Conservation (phyloP, 2,329 filamentous ascomycete species). For the Nemania sp. region DNA sequence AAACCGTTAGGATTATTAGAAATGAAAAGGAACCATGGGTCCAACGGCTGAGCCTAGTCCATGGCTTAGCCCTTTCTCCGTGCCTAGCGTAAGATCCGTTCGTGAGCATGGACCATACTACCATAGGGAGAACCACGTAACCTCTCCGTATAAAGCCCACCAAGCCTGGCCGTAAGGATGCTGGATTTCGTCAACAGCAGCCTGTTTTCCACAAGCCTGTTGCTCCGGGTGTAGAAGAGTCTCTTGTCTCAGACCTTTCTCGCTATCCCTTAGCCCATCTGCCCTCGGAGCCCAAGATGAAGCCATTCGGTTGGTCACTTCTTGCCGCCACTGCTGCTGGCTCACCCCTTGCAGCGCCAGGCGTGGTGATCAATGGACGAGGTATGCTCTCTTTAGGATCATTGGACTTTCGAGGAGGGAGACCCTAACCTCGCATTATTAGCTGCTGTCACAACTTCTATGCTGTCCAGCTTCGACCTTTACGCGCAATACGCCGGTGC, state of each 20-base stretch:
- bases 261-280: not conserved
- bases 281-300: slow-evolving; percentile 44
- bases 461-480: slow-evolving; percentile 55
- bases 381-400: slow-evolving; percentile 46
- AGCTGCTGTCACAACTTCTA: slow-evolving; percentile 48
- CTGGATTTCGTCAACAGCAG: slow-evolving; percentile 6
- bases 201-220: not conserved
- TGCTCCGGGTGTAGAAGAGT: slow-evolving; percentile 17
- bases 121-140: no score
- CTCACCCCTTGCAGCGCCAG: slow-evolving; percentile 40
- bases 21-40: slow-evolving; percentile 1
- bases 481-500: slow-evolving; percentile 65
- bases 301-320: slow-evolving; percentile 45
- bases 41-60: not conserved
- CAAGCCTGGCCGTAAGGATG: not conserved
- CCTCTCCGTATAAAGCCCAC: slow-evolving; percentile 25
- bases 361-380: slow-evolving; percentile 49
- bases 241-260: slow-evolving; percentile 3
- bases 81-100: slow-evolving; percentile 13
- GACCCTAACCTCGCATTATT: slow-evolving; percentile 45
- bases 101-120: not conserved
- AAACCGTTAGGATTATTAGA: not conserved
- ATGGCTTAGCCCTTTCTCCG: slow-evolving; percentile 8
- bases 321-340: slow-evolving; percentile 43
- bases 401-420: not conserved